Percentiles rank a stretch among this genome's conserved stretches.
phyloP scores from a whole-genome alignment of 352 stramenopile genomes.

The Phytophthora citrophthora region DNA sequence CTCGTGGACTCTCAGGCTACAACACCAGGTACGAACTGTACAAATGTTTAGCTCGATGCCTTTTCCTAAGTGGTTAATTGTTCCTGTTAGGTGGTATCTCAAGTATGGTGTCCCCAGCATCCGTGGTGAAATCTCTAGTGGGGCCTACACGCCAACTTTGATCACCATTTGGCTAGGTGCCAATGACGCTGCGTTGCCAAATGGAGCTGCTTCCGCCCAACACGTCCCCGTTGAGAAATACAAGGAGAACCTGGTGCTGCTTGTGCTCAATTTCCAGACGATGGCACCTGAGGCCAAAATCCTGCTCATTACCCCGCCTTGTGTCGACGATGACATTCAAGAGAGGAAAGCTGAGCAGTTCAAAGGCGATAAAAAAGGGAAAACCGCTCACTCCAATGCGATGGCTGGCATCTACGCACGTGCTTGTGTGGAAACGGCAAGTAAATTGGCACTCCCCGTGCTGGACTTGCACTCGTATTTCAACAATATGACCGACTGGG shows the following conservation, averaged over 20 bases:
- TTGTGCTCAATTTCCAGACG: conserved; percentile 23
- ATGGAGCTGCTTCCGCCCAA: conserved; percentile 33
- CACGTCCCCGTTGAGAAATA: conserved; percentile 54
- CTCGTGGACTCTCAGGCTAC: conserved; percentile 65
- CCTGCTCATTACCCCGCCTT: conserved; percentile 35
- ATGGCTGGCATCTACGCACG: conserved; percentile 49
- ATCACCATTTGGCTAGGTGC: conserved; percentile 64
- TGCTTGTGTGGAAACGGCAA: conserved; percentile 47
- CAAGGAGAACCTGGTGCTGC: conserved; percentile 44
- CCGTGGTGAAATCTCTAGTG: conserved; percentile 34
- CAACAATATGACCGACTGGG: conserved; percentile 37
- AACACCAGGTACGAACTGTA: conserved; percentile 40
- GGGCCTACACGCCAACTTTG: conserved; percentile 30
- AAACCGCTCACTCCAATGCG: conserved; percentile 47
- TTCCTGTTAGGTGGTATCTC: conserved; percentile 34
- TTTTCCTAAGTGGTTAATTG: too few relatives aligned
- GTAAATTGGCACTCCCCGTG: conserved; percentile 30
- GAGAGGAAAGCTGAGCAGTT: conserved; percentile 12
- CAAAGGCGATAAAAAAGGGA: conserved; percentile 17
- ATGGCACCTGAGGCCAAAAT: conserved; percentile 30
- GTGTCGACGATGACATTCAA: conserved; percentile 40
- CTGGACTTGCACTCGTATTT: conserved; percentile 53
- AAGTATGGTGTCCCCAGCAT: conserved; percentile 36
- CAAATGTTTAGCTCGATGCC: too few relatives aligned
- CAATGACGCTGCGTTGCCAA: conserved; percentile 57